Evolutionary conservation across 495 filamentous ascomycete genomes (phyloP).

Genomic region (Penicillium nucicola): DNA sequence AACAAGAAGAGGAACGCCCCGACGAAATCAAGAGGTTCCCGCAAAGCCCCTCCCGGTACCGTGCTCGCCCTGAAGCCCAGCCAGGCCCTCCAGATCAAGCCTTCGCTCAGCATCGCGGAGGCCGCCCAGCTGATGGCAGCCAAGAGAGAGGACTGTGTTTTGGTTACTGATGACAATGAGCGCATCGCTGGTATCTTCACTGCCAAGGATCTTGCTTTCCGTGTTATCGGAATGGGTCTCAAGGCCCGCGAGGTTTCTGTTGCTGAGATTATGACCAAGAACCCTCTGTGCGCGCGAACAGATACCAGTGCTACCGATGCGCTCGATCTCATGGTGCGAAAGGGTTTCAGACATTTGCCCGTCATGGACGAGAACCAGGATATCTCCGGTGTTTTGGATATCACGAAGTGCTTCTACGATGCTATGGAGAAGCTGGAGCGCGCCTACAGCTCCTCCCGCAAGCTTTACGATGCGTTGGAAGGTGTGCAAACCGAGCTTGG

Average conservation of each 20-base stretch:
- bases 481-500: slow-evolving; percentile 98
- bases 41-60: slow-evolving; percentile 93
- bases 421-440: slow-evolving; percentile 99
- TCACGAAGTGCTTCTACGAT: slow-evolving; percentile 99
- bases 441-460: slow-evolving; percentile 92
- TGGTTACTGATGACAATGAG: slow-evolving; percentile 98
- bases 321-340: slow-evolving; percentile 94
- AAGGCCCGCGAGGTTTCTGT: slow-evolving; percentile 90
- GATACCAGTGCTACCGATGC: slow-evolving; percentile 98
- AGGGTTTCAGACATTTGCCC: slow-evolving; percentile 94
- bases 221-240: slow-evolving; percentile 89
- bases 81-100: slow-evolving; percentile 97
- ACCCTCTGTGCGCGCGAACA: slow-evolving; percentile 92
- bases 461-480: slow-evolving; percentile 95
- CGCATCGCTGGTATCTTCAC: slow-evolving; percentile 98
- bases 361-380: slow-evolving; percentile 99
- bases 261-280: slow-evolving; percentile 99
- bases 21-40: slow-evolving; percentile 71
- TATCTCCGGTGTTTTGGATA: slow-evolving; percentile 96
- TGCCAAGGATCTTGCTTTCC: slow-evolving; percentile 96
- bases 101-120: slow-evolving; percentile 87
- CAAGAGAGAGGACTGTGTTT: slow-evolving; percentile 97
- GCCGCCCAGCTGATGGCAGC: slow-evolving; percentile 98
- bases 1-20: slow-evolving; percentile 89
- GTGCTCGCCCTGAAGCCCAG: slow-evolving; percentile 94